Evolutionary conservation across 441 rosid genomes (phyloP).

Genomic region (Brassica hybrid): DNA sequence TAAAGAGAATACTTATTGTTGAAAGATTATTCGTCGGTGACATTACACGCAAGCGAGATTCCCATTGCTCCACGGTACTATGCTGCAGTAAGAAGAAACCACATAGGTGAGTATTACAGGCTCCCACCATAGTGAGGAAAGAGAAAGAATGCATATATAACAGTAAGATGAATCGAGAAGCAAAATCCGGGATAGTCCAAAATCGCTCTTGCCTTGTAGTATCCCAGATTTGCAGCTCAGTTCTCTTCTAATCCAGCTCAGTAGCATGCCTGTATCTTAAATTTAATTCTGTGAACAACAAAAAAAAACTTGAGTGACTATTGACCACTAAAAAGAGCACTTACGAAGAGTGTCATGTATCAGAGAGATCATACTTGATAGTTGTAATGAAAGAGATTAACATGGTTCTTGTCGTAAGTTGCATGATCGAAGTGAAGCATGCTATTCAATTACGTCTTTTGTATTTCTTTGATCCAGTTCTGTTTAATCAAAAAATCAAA

Average conservation of each 20-base stretch:
- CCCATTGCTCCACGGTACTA: constrained; percentile 99
- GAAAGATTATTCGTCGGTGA: constrained; percentile 94
- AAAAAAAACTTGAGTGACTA: constrained; percentile 9
- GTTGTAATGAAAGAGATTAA: constrained; percentile 67
- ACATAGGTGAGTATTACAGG: background rate
- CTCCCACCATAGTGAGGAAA: background rate
- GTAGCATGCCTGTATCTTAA: constrained; percentile 94
- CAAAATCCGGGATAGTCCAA: constrained; percentile 48
- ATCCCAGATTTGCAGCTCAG: constrained; percentile 98
- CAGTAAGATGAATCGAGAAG: background rate
- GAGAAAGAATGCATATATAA: background rate
- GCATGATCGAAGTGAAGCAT: background rate
- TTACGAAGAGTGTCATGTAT: background rate
- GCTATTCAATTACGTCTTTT: background rate
- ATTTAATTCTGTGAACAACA: constrained; percentile 68
- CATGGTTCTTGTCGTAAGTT: background rate
- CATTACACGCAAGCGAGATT: constrained; percentile 92
- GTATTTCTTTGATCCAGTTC: background rate
- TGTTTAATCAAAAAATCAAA: too few relatives aligned
- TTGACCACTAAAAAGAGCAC: constrained; percentile 2
- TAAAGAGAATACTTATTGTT: too few relatives aligned
- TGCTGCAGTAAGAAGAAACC: constrained; percentile 63
- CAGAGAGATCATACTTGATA: constrained; percentile 66
- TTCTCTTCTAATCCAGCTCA: constrained; percentile 93
- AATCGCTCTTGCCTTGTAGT: constrained; percentile 98